Conservation (phyloP, 768 basidiomycete genomes). For the Mycena vitilis region DNA sequence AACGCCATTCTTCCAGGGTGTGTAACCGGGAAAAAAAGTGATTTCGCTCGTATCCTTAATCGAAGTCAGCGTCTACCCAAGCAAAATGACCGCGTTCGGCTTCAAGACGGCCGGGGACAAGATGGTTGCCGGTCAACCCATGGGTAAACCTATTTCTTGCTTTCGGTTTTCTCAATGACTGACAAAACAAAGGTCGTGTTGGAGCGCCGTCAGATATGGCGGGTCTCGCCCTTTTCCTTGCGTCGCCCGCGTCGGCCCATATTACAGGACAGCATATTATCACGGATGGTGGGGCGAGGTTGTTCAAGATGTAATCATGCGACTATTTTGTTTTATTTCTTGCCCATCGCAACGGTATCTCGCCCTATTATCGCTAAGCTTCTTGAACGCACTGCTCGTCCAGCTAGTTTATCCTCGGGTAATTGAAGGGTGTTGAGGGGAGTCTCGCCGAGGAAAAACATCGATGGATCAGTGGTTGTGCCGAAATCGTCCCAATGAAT, state of each 20-base stretch:
- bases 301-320: neutral
- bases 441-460: too few relatives aligned
- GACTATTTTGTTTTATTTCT: neutral
- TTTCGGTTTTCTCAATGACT: neutral
- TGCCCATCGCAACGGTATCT: neutral
- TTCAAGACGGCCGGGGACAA: conserved; percentile 67
- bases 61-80: conserved; percentile 72
- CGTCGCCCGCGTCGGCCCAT: conserved; percentile 78
- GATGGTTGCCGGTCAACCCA: conserved; percentile 68
- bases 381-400: too few relatives aligned
- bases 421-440: too few relatives aligned
- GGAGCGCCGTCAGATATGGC: conserved; percentile 77
- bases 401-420: too few relatives aligned
- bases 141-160: conserved; percentile 55
- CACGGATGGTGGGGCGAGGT: conserved; percentile 73
- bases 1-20: conserved; percentile 90
- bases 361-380: too few relatives aligned
- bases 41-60: conserved; percentile 2
- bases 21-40: conserved; percentile 25
- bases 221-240: conserved; percentile 76
- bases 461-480: too few relatives aligned
- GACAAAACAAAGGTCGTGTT: conserved; percentile 62
- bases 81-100: conserved; percentile 86
- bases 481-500: too few relatives aligned
- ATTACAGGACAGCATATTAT: conserved; percentile 80